A percentile compares a stretch with the other conserved stretches of the same genome.
phyloP scores from a whole-genome alignment of 345 rosid species.

The Heritiera fomes region DNA sequence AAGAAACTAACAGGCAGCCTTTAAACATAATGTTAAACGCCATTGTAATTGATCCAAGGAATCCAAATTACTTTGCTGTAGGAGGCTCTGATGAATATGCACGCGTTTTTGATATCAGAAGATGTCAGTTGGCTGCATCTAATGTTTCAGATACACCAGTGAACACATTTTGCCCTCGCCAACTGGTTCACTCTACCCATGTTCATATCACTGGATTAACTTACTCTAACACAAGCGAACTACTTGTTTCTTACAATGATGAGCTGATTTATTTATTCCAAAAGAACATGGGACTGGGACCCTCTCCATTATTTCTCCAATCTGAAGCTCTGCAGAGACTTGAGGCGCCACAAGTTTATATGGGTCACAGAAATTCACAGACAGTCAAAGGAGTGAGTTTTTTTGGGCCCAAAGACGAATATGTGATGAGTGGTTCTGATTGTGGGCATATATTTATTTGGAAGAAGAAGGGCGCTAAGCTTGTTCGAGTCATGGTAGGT shows the following conservation, averaged over 20 bases:
- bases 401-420: conserved; percentile 65
- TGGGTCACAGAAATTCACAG: conserved; percentile 58
- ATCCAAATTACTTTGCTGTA: conserved; percentile 51
- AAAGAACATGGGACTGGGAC: conserved; percentile 52
- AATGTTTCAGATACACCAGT: conserved; percentile 44
- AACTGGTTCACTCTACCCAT: conserved; percentile 37
- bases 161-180: conserved; percentile 50
- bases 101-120: conserved; percentile 53
- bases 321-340: conserved; percentile 34
- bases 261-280: conserved; percentile 57
- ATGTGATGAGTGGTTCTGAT: conserved; percentile 63
- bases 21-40: conserved; percentile 45
- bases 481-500: conserved; percentile 54
- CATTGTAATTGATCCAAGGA: conserved; percentile 57
- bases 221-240: conserved; percentile 52
- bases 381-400: conserved; percentile 64
- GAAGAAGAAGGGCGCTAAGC: conserved; percentile 57
- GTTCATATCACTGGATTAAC: conserved; percentile 60
- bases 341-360: conserved; percentile 49
- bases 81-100: conserved; percentile 73
- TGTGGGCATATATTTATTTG: conserved; percentile 67
- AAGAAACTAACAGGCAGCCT: conserved; percentile 45
- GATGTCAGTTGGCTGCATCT: conserved; percentile 41
- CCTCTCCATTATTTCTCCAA: conserved; percentile 37
- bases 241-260: conserved; percentile 62